Evolutionary conservation across 2,329 filamentous ascomycete genomes (phyloP), one percentile per base, ranked within the genome.

Genomic region (Cyanodermella asteris): DNA sequence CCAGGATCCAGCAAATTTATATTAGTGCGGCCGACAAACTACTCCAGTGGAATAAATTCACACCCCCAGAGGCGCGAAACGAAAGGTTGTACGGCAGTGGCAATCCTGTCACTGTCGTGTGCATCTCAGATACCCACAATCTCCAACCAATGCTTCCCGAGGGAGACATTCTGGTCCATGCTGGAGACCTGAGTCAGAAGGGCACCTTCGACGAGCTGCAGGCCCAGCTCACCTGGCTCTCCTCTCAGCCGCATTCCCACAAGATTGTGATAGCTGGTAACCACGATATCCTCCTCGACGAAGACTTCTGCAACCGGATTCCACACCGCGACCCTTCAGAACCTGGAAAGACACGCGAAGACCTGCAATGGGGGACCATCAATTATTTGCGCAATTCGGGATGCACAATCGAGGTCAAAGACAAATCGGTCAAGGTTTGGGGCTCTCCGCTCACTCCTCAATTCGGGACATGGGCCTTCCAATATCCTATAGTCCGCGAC

Each of bases 261-360:
- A 60, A 60, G 34, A 40, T 59, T 20, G 43, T 56, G 4, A 38
- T 60, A 5, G 54, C 47, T 10, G 57, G 55, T 4, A 61, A 59
- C 26, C 55, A 58, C 29, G 53, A 58, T 25, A 18, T 26, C 8
- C 20, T 37, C 4, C 31, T 43, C 6, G 36, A 41, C 19, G 16
- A 28, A 12, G 13, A 28, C 4, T 35, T 34, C 27, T 21, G 31
- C 6, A 22, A 28, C 9, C 18, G 26, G 13, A 23, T 33, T 20
- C 33, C 31, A 8, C 27, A 29, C 16, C 11, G 28, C 32, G 13
- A 24, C 26, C 28, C 10, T 5, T 3, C 11, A 5, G 4, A 15
- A 11, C 7, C 9, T 12, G 10, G 7, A 12, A 12, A 13, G 13
- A 30, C 28, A 3, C 22, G 22, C 10, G 16, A 25, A 7, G 32